A percentile compares a stretch with the other conserved stretches of the same genome.
These are phyloP conservation scores for Aspergillus egyptiacus DNA, from an alignment of 495 filamentous ascomycete species.

Conservation along the genomic window DNA sequence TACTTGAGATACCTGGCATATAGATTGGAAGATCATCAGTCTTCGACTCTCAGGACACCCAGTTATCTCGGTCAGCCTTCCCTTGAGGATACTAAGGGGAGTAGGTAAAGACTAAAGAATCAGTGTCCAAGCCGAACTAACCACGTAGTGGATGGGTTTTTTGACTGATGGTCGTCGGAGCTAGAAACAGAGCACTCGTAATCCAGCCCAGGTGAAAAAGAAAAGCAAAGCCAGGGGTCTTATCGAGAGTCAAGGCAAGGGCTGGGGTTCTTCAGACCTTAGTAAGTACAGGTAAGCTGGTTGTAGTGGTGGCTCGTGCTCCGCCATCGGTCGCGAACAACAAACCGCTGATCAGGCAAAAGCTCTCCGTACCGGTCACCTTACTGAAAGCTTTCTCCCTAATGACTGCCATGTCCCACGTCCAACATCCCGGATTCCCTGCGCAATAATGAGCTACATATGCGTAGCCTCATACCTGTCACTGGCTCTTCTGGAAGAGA, in stretches of 20 bases:
- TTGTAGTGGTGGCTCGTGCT: conserved; percentile 1
- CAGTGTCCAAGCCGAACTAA: neutral
- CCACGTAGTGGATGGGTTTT: neutral
- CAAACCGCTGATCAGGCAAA: conserved; percentile 11
- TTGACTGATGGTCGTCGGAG: neutral
- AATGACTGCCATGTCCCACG: neutral
- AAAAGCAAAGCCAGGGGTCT: too few species aligned
- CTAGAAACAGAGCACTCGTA: too few species aligned
- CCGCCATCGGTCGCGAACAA: conserved; percentile 13
- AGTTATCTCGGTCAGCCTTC: too few species aligned
- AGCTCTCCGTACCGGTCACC: conserved; percentile 10
- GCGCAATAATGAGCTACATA: conserved; percentile 23
- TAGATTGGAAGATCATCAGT: too few species aligned
- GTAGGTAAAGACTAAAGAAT: neutral
- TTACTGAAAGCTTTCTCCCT: neutral
- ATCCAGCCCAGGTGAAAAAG: conserved; percentile 4
- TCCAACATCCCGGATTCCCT: conserved; percentile 2
- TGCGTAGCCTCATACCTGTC: conserved; percentile 5
- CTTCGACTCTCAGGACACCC: too few species aligned
- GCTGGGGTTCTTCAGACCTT: too few species aligned
- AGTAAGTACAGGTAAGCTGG: too few species aligned
- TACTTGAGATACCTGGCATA: too few species aligned
- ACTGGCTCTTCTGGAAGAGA: conserved; percentile 13
- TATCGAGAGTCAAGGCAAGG: too few species aligned
- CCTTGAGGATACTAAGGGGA: too few species aligned